Percentiles rank a stretch among this genome's conserved stretches.
phyloP scores from a whole-genome alignment of 371 early-diverging fungal species.

The Hamiltosporidium magnivora region DNA sequence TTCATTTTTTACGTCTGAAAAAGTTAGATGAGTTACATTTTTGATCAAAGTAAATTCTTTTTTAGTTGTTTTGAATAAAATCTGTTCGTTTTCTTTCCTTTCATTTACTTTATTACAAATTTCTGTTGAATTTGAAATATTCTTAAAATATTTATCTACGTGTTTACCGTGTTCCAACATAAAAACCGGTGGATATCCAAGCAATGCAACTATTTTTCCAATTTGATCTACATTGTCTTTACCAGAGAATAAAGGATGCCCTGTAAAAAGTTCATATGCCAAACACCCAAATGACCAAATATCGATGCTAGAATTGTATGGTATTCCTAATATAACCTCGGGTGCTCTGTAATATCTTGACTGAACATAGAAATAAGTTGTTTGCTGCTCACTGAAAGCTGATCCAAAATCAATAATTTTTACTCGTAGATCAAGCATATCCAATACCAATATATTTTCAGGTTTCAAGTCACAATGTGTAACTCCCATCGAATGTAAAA shows the following conservation, averaged over 20 bases:
- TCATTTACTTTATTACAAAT: not conserved
- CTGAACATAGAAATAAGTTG: slow-evolving; percentile 77
- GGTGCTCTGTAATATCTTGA: slow-evolving; percentile 86
- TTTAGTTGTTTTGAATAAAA: too few relatives aligned
- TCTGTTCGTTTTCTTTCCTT: not conserved
- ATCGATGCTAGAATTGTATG: slow-evolving; percentile 48
- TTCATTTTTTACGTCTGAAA: not conserved
- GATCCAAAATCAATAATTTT: slow-evolving; percentile 95
- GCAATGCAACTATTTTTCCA: slow-evolving; percentile 10
- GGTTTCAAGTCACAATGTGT: slow-evolving; percentile 96
- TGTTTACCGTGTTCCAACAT: not conserved
- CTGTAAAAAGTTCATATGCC: slow-evolving; percentile 38
- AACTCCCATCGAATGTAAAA: slow-evolving; percentile 66
- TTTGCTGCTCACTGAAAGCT: slow-evolving; percentile 70
- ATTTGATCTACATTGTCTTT: slow-evolving; percentile 38
- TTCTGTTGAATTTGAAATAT: not conserved
- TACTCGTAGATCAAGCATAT: slow-evolving; percentile 64
- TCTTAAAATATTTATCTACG: too few relatives aligned
- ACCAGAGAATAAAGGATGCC: slow-evolving; percentile 43
- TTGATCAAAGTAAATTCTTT: too few relatives aligned
- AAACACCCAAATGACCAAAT: slow-evolving; percentile 47
- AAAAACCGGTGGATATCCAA: not conserved
- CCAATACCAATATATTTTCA: slow-evolving; percentile 78
- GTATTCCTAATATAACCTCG: slow-evolving; percentile 77
- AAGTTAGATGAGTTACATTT: not conserved